Conservation (phyloP, 768 basidiomycete species). For the Wakefieldia striispora region DNA sequence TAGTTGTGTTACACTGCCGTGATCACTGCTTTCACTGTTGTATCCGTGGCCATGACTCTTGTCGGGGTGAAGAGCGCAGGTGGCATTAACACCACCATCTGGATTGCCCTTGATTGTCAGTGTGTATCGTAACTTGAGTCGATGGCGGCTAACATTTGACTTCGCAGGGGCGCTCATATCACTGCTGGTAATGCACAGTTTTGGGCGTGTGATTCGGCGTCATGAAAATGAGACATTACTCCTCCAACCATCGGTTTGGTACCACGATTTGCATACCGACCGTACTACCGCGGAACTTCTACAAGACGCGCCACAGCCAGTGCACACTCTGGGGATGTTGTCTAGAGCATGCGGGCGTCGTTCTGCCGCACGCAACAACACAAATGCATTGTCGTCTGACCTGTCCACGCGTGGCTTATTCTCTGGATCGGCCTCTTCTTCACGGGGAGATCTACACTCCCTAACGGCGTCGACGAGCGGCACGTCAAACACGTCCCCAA, state of each 20-base stretch:
- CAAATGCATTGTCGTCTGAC: neutral
- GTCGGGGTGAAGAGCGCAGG: slow-evolving; percentile 49
- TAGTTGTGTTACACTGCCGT: slow-evolving; percentile 56
- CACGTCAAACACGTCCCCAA: slow-evolving; percentile 12
- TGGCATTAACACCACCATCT: slow-evolving; percentile 45
- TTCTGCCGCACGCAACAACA: neutral
- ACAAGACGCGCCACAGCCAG: slow-evolving; percentile 1
- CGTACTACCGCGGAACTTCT: slow-evolving; percentile 5
- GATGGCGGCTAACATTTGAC: slow-evolving; percentile 8
- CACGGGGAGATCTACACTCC: slow-evolving; percentile 11
- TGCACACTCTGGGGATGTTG: neutral
- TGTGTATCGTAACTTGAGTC: slow-evolving; percentile 15
- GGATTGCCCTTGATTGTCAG: slow-evolving; percentile 55
- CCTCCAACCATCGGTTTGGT: slow-evolving; percentile 45
- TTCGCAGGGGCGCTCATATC: slow-evolving; percentile 54
- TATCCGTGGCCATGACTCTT: slow-evolving; percentile 47
- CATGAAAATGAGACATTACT: slow-evolving; percentile 58
- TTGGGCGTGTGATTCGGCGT: slow-evolving; percentile 55
- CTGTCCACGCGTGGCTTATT: slow-evolving; percentile 8
- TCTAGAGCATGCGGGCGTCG: slow-evolving; percentile 1
- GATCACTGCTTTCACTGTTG: slow-evolving; percentile 47
- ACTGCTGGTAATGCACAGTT: slow-evolving; percentile 55
- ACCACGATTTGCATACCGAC: slow-evolving; percentile 34
- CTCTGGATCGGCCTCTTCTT: slow-evolving; percentile 4
- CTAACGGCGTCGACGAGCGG: slow-evolving; percentile 10